Conservation (phyloP, 345 rosid species). For the Aurinia saxatilis region DNA sequence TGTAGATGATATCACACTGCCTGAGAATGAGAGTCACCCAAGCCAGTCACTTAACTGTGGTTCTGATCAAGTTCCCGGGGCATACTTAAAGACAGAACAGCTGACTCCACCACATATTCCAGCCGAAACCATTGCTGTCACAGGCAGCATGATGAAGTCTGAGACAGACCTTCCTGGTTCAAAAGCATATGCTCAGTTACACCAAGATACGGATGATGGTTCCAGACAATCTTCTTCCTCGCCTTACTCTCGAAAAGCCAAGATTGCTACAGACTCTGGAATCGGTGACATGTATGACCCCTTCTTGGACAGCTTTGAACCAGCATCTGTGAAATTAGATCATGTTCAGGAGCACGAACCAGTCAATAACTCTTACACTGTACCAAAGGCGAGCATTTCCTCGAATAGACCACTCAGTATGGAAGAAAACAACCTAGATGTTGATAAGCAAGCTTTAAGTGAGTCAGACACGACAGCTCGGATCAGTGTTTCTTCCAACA, state of each 20-base stretch:
- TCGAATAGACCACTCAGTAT: slow-evolving; percentile 44
- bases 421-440: slow-evolving; percentile 51
- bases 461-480: slow-evolving; percentile 16
- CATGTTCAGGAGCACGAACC: slow-evolving; percentile 38
- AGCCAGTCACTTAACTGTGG: slow-evolving; percentile 17
- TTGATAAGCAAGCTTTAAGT: slow-evolving; percentile 34
- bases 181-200: background rate
- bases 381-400: slow-evolving; percentile 22
- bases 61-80: slow-evolving; percentile 10
- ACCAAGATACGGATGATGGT: slow-evolving; percentile 24
- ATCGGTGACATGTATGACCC: slow-evolving; percentile 76
- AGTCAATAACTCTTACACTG: slow-evolving; percentile 28
- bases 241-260: slow-evolving; percentile 35
- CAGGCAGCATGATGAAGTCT: background rate
- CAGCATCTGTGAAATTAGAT: slow-evolving; percentile 38
- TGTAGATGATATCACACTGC: slow-evolving; percentile 63
- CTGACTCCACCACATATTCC: background rate
- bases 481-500: slow-evolving; percentile 39
- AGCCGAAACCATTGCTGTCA: background rate
- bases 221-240: slow-evolving; percentile 38
- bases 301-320: slow-evolving; percentile 73
- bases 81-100: slow-evolving; percentile 24
- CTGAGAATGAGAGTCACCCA: slow-evolving; percentile 35
- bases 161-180: background rate
- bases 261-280: background rate